phyloP scores from a whole-genome alignment of 305 asterid genomes.

The Fraxinus baroniana region DNA sequence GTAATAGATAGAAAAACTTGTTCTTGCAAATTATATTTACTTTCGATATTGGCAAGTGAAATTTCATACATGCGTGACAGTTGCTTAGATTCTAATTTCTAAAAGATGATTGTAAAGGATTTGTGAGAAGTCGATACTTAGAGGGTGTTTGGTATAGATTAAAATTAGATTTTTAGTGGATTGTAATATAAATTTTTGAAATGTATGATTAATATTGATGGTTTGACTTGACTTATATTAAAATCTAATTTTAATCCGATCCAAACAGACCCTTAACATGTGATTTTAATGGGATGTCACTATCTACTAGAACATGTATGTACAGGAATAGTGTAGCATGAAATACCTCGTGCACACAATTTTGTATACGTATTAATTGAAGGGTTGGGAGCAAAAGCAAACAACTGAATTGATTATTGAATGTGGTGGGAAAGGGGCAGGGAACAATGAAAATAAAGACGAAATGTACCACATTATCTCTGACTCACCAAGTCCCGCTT shows the following conservation, averaged over 20 bases:
- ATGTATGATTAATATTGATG: no score
- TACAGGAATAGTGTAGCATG: not conserved
- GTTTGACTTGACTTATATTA: no score
- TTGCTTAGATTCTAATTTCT: no score
- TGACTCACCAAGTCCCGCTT: conserved; percentile 22
- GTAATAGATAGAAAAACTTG: not conserved
- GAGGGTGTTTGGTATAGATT: no score
- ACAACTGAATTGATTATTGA: not conserved
- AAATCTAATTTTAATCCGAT: no score
- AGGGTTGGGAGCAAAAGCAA: not conserved
- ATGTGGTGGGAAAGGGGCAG: not conserved
- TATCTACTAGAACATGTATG: not conserved
- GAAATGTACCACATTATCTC: conserved; percentile 28
- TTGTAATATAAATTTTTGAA: no score
- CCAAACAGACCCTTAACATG: not conserved
- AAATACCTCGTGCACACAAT: no score
- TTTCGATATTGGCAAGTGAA: not conserved
- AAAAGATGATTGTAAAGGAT: not conserved
- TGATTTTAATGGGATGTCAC: not conserved
- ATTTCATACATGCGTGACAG: not conserved
- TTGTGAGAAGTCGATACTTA: not conserved
- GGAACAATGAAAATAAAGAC: conserved; percentile 25
- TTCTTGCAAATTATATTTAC: not conserved
- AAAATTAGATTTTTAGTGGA: no score
- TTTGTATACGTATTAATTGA: not conserved